Conservation (phyloP, 2,329 filamentous ascomycete species). For the Cytospora piceicola region DNA sequence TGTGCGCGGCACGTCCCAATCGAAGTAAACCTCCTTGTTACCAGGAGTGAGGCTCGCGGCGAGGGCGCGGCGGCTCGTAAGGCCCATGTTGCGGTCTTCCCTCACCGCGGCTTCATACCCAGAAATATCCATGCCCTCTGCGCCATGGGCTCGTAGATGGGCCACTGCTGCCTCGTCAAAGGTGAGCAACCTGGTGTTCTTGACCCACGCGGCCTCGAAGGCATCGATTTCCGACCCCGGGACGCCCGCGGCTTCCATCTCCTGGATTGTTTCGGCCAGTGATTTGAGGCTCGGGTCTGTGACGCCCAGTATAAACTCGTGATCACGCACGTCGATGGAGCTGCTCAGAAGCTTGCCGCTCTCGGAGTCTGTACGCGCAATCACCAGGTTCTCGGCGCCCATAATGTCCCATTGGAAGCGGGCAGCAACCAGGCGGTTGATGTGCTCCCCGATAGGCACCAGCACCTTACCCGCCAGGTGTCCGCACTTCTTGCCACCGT, state of each 20-base stretch:
- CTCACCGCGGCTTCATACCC: conserved; percentile 67
- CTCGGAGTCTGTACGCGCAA: conserved; percentile 94
- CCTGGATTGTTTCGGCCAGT: conserved; percentile 84
- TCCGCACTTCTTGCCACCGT: conserved; percentile 97
- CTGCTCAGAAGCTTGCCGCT: conserved; percentile 89
- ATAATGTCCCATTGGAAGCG: conserved; percentile 99
- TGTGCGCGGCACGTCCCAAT: conserved; percentile 89
- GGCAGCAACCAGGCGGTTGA: conserved; percentile 88
- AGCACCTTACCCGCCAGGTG: conserved; percentile 96
- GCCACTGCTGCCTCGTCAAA: conserved; percentile 88
- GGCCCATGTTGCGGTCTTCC: conserved; percentile 72
- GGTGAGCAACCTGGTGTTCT: conserved; percentile 79
- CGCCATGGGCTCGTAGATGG: conserved; percentile 71
- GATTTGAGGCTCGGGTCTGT: conserved; percentile 74
- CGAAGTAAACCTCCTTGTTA: conserved; percentile 68
- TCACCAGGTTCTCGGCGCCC: conserved; percentile 92
- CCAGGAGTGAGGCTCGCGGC: conserved; percentile 69
- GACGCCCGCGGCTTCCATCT: conserved; percentile 83
- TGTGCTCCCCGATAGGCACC: conserved; percentile 91
- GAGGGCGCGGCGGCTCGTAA: conserved; percentile 75
- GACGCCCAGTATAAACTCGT: conserved; percentile 94
- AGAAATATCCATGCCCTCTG: conserved; percentile 65
- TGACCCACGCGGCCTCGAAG: conserved; percentile 88
- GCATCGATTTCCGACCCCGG: conserved; percentile 78
- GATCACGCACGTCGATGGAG: conserved; percentile 90